Percentiles rank a stretch among this genome's conserved stretches.
Conservation (phyloP, 257 asterid genomes). For the Verbena officinalis region DNA sequence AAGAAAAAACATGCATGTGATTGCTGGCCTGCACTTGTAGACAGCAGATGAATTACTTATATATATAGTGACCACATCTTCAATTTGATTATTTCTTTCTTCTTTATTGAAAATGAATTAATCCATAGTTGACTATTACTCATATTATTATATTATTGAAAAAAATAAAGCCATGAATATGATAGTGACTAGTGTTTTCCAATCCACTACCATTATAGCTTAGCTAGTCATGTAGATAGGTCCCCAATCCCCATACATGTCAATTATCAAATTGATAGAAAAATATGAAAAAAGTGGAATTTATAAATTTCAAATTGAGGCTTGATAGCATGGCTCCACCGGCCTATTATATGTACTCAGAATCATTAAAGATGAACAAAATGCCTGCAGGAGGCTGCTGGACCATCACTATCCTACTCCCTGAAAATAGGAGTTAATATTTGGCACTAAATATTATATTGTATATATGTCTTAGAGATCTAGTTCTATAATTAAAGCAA, state of each 20-base stretch:
- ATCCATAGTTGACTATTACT: neutral
- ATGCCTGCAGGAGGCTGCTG: no score
- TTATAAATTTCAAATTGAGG: neutral
- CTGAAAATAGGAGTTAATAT: neutral
- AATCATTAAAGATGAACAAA: neutral
- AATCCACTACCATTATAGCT: no score
- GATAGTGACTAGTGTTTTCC: slow-evolving; percentile 4
- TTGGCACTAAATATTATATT: neutral
- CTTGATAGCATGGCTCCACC: neutral
- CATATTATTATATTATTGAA: neutral
- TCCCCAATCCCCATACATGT: no score
- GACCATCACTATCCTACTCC: neutral
- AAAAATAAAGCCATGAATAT: neutral
- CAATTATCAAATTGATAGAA: neutral
- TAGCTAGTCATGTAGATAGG: neutral
- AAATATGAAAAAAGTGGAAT: neutral
- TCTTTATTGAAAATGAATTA: neutral
- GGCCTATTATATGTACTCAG: neutral
- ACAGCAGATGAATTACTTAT: neutral
- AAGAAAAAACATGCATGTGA: no score
- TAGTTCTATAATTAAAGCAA: no score
- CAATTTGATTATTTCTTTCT: neutral
- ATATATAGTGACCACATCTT: neutral
- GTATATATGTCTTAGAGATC: no score
- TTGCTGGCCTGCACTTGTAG: slow-evolving; percentile 5